Conservation (phyloP, 139 green algal genomes). For the Picochlorum sp. region DNA sequence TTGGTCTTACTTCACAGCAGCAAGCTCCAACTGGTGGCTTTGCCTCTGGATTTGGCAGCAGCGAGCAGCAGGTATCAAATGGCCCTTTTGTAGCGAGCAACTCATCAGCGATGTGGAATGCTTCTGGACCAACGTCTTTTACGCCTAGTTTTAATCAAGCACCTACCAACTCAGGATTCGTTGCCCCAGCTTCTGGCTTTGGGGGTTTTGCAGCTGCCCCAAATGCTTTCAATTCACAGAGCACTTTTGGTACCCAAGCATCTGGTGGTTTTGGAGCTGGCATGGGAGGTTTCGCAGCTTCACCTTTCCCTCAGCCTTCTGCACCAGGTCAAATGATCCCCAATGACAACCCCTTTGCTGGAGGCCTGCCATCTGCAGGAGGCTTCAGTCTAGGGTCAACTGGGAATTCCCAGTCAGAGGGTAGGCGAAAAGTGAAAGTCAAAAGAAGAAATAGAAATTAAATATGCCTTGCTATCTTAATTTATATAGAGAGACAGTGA, state of each 20-base stretch:
- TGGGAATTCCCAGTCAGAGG: slow-evolving; percentile 20
- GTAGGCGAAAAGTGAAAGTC: slow-evolving; percentile 19
- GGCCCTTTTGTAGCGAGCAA: too few species aligned
- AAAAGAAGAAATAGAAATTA: slow-evolving; percentile 7
- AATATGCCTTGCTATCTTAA: too few species aligned
- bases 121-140: too few species aligned
- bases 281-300: not conserved
- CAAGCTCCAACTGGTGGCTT: too few species aligned
- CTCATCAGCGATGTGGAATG: too few species aligned
- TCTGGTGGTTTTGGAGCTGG: slow-evolving; percentile 2
- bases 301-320: not conserved
- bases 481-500: too few species aligned
- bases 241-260: not conserved
- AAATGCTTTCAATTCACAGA: not conserved
- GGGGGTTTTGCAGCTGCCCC: not conserved
- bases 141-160: too few species aligned
- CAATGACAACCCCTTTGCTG: slow-evolving; percentile 19
- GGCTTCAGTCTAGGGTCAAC: slow-evolving; percentile 19
- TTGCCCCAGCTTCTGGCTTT: not conserved
- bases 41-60: not conserved
- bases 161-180: too few species aligned
- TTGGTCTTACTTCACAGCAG: not conserved
- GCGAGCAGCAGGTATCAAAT: not conserved
- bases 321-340: slow-evolving; percentile 9
- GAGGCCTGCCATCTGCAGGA: slow-evolving; percentile 2